These are phyloP conservation scores for Pichia norvegensis DNA, from an alignment of 1,139 yeast species.

Conservation along the genomic window DNA sequence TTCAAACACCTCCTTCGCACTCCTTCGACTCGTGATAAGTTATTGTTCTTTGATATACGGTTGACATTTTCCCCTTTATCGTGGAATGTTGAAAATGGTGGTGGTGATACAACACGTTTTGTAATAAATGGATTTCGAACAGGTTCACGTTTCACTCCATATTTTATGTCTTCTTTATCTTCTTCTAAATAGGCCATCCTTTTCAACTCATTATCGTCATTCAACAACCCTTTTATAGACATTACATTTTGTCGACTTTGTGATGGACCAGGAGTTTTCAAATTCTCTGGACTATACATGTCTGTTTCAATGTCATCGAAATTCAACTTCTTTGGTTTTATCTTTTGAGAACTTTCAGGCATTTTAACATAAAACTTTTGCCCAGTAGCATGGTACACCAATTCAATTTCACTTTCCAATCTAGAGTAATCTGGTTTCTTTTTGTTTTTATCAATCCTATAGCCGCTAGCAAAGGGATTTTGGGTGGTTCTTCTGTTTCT, in stretches of 20 bases:
- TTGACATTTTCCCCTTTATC: neutral
- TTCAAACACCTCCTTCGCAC: constrained; percentile 1
- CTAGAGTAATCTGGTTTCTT: constrained; percentile 13
- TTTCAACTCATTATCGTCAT: neutral
- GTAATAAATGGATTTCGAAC: constrained; percentile 20
- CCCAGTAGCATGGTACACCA: constrained; percentile 25
- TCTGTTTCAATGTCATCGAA: neutral
- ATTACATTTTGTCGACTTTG: constrained; percentile 2
- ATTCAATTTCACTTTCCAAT: constrained; percentile 23
- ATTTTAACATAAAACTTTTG: constrained; percentile 17
- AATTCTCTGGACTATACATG: neutral
- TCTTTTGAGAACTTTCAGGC: constrained; percentile 18
- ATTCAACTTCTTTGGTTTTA: constrained; percentile 20
- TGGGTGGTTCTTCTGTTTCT: neutral
- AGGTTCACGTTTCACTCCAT: constrained; percentile 16
- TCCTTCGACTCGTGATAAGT: too few relatives aligned
- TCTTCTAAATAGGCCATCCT: neutral
- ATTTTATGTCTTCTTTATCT: neutral
- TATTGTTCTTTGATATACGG: neutral
- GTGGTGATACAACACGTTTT: neutral
- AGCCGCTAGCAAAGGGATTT: constrained; percentile 20
- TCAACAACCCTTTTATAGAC: constrained; percentile 8
- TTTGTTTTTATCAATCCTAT: neutral
- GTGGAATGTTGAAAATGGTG: too few relatives aligned
- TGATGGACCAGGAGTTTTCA: neutral